phyloP scores from a whole-genome alignment of 441 rosid species.

The Pelargonium fulgidum region DNA sequence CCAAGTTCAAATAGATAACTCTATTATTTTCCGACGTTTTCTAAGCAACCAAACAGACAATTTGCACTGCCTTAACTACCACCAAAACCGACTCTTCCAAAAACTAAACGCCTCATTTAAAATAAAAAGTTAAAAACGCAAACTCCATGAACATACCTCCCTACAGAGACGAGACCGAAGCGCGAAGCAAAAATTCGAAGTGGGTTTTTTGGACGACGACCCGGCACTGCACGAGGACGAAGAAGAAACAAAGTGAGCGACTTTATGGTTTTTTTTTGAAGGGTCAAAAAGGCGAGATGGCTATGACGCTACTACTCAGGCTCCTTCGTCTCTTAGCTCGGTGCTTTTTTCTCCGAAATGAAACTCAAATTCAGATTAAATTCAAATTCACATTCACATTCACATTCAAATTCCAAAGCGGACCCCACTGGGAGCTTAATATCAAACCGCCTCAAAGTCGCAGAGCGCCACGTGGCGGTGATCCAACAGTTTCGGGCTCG shows the following conservation, averaged over 20 bases:
- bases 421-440: slow-evolving; percentile 26
- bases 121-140: not conserved
- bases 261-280: not conserved
- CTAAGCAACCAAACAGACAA: slow-evolving; percentile 24
- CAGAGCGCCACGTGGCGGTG: slow-evolving; percentile 27
- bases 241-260: not conserved
- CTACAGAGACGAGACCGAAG: not conserved
- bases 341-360: slow-evolving; percentile 11
- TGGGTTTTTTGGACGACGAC: not conserved
- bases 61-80: not conserved
- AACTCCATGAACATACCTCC: not conserved
- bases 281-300: not conserved
- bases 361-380: slow-evolving; percentile 23
- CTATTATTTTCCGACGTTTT: slow-evolving; percentile 20
- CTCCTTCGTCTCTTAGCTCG: slow-evolving; percentile 18
- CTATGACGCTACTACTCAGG: slow-evolving; percentile 16
- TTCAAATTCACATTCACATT: slow-evolving; percentile 10
- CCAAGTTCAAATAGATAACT: not conserved
- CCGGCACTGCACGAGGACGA: not conserved
- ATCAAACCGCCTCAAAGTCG: slow-evolving; percentile 22
- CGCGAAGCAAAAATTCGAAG: not conserved
- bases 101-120: not conserved
- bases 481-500: slow-evolving; percentile 17
- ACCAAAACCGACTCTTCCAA: not conserved
- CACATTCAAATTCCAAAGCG: slow-evolving; percentile 16